A percentile compares a stretch with the other conserved stretches of the same genome.
Evolutionary conservation across 257 asterid species (phyloP).

Genomic region (Haberlea rhodopensis): DNA sequence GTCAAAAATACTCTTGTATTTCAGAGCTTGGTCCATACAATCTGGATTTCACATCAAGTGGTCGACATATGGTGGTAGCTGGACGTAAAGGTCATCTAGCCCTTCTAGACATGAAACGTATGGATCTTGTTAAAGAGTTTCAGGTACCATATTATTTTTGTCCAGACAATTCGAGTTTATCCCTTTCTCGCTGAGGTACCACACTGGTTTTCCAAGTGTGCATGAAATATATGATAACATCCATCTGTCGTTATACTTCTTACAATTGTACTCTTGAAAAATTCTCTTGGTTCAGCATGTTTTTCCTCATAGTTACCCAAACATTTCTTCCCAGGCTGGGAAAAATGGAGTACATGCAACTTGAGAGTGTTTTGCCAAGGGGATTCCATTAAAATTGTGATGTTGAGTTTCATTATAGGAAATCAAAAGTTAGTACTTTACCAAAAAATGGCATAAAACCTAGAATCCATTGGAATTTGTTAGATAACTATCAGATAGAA

Average conservation of each 20-base stretch:
- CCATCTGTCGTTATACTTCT: background rate
- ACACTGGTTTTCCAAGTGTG: background rate
- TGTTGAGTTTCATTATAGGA: no score
- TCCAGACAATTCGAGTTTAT: background rate
- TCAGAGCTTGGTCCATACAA: conserved; percentile 91
- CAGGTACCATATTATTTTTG: conserved; percentile 51
- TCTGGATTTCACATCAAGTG: conserved; percentile 70
- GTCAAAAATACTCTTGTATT: conserved; percentile 7
- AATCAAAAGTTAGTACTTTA: no score
- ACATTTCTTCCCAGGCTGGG: background rate
- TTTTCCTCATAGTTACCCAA: no score
- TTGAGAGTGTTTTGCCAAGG: background rate
- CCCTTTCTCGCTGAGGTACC: background rate
- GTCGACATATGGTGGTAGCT: conserved; percentile 81
- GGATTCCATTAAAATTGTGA: background rate
- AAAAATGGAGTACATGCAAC: background rate
- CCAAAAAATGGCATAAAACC: background rate
- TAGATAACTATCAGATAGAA: background rate
- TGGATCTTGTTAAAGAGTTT: conserved; percentile 66
- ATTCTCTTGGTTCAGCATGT: no score
- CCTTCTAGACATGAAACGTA: conserved; percentile 70
- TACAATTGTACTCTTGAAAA: no score
- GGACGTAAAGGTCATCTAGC: conserved; percentile 94
- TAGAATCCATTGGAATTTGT: background rate
- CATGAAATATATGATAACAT: background rate